These are phyloP conservation scores for Saksenaea oblongispora DNA, from an alignment of 371 early-diverging fungal genomes.

Conservation along the genomic window DNA sequence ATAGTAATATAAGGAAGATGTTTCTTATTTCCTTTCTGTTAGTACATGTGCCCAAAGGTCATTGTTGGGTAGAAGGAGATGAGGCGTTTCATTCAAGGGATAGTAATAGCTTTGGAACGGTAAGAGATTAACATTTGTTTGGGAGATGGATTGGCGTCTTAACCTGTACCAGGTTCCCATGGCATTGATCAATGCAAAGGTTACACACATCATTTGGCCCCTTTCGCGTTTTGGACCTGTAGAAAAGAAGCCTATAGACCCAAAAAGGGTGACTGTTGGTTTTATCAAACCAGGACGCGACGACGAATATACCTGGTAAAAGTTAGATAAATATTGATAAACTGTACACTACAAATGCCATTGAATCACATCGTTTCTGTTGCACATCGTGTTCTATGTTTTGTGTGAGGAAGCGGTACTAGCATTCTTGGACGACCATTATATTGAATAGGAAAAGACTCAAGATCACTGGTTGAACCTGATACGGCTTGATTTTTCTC, in stretches of 20 bases:
- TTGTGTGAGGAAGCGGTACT: neutral
- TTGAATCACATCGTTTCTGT: too few species aligned
- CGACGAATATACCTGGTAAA: constrained; percentile 18
- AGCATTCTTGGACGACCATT: neutral
- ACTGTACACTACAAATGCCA: too few species aligned
- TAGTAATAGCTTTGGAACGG: constrained; percentile 86
- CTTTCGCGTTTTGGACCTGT: constrained; percentile 63
- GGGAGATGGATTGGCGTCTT: neutral
- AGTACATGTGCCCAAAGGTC: constrained; percentile 80
- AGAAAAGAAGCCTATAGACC: constrained; percentile 31
- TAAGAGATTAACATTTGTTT: constrained; percentile 26
- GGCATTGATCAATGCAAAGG: constrained; percentile 67
- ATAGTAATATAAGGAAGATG: neutral
- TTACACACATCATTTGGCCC: constrained; percentile 71
- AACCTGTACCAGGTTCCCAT: constrained; percentile 56
- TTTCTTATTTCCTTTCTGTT: constrained; percentile 17
- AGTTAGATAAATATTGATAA: neutral
- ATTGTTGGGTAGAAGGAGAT: constrained; percentile 94
- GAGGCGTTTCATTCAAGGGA: constrained; percentile 85
- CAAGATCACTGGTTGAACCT: neutral
- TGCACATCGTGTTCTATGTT: neutral
- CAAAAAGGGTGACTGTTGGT: constrained; percentile 23
- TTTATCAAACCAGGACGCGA: constrained; percentile 19
- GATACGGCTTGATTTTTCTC: too few species aligned
- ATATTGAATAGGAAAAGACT: neutral